Base-by-base conservation (phyloP, 345 rosid species). In the Gossypium longicalyx region DNA sequence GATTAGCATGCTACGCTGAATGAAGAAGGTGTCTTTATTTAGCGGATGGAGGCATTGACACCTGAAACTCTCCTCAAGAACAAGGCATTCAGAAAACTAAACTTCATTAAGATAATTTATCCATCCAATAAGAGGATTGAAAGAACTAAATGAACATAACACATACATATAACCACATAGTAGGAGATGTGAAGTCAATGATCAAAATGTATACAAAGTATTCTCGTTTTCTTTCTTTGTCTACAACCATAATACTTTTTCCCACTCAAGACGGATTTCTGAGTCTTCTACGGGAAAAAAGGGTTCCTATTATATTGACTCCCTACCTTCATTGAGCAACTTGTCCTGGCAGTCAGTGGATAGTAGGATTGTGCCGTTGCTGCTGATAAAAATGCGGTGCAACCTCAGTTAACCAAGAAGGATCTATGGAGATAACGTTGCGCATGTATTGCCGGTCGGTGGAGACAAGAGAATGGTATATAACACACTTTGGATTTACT, bases 371-470 rank as follows among this genome's bases (percentile, higher is more conserved):
- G 49, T 70, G 80, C 52, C 80, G 76, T 75, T 82, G 89, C 17
- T 79, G 82, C 83, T 83, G 89, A 83, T 88, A 93, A 79, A 93
- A 90, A 65, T 89, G 96, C 9, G 99, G 96, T 12, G 97, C 98
- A 27, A 77, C 89, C 81, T 91, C 94, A 9, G 90, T 83, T 56
- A 95, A 88, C 93, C 92, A 91, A 20, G 92, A 87, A 59, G 96
- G 91, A 74, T 93, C 93, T 17, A 91, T 86, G 65, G 97, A 76
- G 23, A 87, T 80, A 74, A 89, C 96, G 65, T 93, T 93, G 57
- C 97, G 89, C 94, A 90, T 88, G 84, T 90, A 93, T 68, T 87
- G 97, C 60, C 92, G 87, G 64, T 95, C 99, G 0, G 99, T 95
- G 4, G 92, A 93, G 75, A 95, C 97, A 2, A 90, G 83, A 58